Conservation (phyloP, 192 early-diverging fungal species). For the Backusella morwellensis region DNA sequence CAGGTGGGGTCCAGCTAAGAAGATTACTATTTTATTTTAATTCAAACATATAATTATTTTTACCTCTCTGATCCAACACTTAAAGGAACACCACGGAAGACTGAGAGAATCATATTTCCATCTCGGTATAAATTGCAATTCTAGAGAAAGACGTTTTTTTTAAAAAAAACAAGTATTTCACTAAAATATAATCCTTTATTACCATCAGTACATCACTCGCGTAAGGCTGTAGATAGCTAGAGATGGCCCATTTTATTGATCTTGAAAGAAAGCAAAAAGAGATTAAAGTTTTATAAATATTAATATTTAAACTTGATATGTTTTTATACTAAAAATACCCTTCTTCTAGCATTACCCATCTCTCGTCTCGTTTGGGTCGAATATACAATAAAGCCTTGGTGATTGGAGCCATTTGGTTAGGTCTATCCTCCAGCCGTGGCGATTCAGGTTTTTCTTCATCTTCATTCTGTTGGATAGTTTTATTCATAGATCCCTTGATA, state of each 20-base stretch:
- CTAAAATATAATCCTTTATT: neutral
- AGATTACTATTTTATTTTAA: neutral
- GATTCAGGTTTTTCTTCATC: neutral
- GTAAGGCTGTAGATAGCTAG: neutral
- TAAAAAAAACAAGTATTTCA: neutral
- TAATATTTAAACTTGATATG: neutral
- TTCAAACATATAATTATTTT: neutral
- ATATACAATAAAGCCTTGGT: neutral
- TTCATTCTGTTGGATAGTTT: neutral
- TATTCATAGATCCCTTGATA: neutral
- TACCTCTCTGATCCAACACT: neutral
- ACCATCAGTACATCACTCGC: neutral
- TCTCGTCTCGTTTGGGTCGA: slow-evolving; percentile 1
- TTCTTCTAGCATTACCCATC: slow-evolving; percentile 9
- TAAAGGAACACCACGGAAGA: neutral
- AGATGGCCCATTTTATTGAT: neutral
- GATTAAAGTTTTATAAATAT: neutral
- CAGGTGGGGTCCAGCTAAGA: neutral
- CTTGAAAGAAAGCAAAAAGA: neutral
- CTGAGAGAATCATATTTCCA: neutral
- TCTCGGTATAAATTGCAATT: slow-evolving; percentile 2
- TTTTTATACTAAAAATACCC: neutral
- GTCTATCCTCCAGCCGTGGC: neutral
- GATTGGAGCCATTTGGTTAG: neutral
- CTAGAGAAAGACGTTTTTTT: neutral